Evolutionary conservation across 306 rosid genomes (phyloP).

Genomic region (Cucurbita ficifolia): DNA sequence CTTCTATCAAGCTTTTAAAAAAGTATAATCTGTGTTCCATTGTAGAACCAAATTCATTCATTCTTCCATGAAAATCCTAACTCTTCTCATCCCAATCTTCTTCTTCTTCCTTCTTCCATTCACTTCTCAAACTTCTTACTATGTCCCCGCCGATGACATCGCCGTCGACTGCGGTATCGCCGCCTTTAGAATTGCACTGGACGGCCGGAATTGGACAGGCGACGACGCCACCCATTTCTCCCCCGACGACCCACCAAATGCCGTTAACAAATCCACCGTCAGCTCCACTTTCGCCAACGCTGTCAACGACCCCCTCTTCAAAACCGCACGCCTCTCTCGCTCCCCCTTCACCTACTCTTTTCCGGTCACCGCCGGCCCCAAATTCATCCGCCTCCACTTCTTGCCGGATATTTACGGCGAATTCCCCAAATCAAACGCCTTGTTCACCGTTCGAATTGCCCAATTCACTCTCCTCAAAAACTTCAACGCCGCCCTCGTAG

Average conservation of each 20-base stretch:
- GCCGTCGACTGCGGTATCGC: slow-evolving; percentile 12
- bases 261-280: not conserved
- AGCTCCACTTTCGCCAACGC: not conserved
- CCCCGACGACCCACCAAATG: not conserved
- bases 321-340: slow-evolving; percentile 10
- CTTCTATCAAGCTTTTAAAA: too few relatives aligned
- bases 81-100: not conserved
- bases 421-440: slow-evolving; percentile 6
- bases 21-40: not conserved
- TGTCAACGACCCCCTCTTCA: slow-evolving; percentile 2
- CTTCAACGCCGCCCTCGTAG: slow-evolving; percentile 28
- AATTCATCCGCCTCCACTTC: slow-evolving; percentile 39
- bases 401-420: slow-evolving; percentile 9
- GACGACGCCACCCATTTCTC: not conserved
- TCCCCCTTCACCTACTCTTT: slow-evolving; percentile 34
- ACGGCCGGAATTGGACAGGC: slow-evolving; percentile 4
- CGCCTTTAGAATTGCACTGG: not conserved
- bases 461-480: slow-evolving; percentile 27
- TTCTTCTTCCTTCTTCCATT: not conserved
- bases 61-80: not conserved
- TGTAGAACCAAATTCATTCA: too few relatives aligned
- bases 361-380: slow-evolving; percentile 24
- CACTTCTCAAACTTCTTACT: not conserved
- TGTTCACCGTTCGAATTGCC: slow-evolving; percentile 41
- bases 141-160: not conserved